Base-by-base conservation (phyloP, 2,329 filamentous ascomycete genomes). In the Akanthomyces muscarius region DNA sequence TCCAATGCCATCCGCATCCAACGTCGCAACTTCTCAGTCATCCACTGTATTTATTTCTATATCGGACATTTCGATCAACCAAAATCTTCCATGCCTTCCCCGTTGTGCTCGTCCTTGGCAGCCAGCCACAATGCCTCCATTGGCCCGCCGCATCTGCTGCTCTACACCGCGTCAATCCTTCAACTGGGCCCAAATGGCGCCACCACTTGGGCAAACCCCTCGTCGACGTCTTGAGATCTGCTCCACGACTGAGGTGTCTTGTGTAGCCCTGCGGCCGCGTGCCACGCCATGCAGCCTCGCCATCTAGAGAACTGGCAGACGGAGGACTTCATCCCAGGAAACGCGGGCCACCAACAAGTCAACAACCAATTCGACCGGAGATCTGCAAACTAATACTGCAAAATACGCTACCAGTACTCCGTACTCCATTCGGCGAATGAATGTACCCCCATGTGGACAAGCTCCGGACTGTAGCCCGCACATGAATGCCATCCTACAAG, bases 401-500 rank as follows among this genome's bases (percentile, higher is more conserved):
- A 38, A 38, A 10, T 30, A 25, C 3, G 8, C 18, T 30, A 38
- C 30, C n/a, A 38, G 33, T 23, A 3, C 33, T 30, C 28, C 28
- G 33, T 23, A 3, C 33, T 30, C 28, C 28, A 30, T 33, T 18
- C 25, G 5, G 23, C 38, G 18, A 30, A 23, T 42, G 52, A 45
- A 11, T 56, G 8, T 21, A 52, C 33, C 13, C 5, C 38, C 41
- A 56, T 45, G 53, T 38, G 53, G 52, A 45, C 41, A 30, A 45
- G 38, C 38, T 45, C 25, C 53, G 25, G 53, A 42, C 38, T 30
- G 53, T 23, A 30, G 25, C 25, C 41, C 53, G 53, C 53, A 14
- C 25, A 45, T 56, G 53, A 38, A 56, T 45, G 41, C 53, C 53
- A 45, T 56, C 18, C 53, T 21, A n/a, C 18, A 41, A 54, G 38